Evolutionary conservation across 768 basidiomycete genomes (phyloP).

Genomic region (Pleurotus tuoliensis): DNA sequence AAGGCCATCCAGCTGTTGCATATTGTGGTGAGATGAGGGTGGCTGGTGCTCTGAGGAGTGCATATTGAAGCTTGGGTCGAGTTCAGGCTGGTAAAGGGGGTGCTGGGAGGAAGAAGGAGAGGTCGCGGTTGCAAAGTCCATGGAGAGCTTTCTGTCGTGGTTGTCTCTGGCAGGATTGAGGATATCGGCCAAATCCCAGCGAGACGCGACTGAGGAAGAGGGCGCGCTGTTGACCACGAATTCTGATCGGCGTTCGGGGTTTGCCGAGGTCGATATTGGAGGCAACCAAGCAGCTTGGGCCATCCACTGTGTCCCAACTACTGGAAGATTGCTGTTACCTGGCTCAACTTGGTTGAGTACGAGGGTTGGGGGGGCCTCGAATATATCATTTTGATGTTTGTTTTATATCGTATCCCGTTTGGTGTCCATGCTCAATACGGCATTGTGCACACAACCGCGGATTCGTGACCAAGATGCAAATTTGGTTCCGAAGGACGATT

Average conservation of each 20-base stretch:
- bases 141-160: slow-evolving; percentile 42
- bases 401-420: slow-evolving; percentile 14
- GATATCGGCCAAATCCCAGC: slow-evolving; percentile 41
- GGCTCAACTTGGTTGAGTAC: not conserved
- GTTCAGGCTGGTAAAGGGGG: slow-evolving; percentile 51
- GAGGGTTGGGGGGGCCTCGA: not conserved
- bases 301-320: slow-evolving; percentile 17
- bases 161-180: slow-evolving; percentile 31
- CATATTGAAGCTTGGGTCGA: slow-evolving; percentile 50
- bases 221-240: slow-evolving; percentile 29
- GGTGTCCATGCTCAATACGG: slow-evolving; percentile 20
- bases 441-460: slow-evolving; percentile 18
- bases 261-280: slow-evolving; percentile 33
- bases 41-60: slow-evolving; percentile 37
- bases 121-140: slow-evolving; percentile 44
- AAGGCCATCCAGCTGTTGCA: slow-evolving; percentile 46
- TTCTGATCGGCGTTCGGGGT: slow-evolving; percentile 58
- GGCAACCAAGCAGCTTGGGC: slow-evolving; percentile 36
- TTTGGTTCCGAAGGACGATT: slow-evolving; percentile 20
- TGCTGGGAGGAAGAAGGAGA: slow-evolving; percentile 34
- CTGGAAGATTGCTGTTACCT: not conserved
- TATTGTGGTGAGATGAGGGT: slow-evolving; percentile 35
- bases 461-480: slow-evolving; percentile 19
- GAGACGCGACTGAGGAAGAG: slow-evolving; percentile 31
- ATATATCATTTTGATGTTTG: slow-evolving; percentile 4